Evolutionary conservation across 371 early-diverging fungal genomes (phyloP).

Genomic region (Funneliformis caledonium): DNA sequence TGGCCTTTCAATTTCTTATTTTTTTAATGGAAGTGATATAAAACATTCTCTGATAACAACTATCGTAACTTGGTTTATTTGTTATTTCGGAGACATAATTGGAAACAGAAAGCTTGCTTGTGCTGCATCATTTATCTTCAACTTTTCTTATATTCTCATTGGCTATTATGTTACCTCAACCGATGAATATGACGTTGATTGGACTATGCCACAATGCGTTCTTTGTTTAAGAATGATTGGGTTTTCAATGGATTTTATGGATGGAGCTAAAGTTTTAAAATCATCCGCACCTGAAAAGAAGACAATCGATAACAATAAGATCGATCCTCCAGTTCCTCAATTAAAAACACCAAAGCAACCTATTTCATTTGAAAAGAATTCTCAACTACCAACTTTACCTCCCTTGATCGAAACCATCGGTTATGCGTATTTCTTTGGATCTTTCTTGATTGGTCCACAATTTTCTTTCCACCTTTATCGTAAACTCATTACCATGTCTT

Average conservation of each 20-base stretch:
- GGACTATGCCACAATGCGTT: slow-evolving; percentile 78
- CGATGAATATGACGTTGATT: slow-evolving; percentile 69
- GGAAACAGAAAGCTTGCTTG: slow-evolving; percentile 47
- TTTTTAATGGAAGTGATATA: slow-evolving; percentile 63
- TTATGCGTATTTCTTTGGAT: slow-evolving; percentile 66
- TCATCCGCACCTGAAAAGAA: neutral
- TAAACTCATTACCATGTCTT: slow-evolving; percentile 55
- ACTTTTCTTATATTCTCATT: slow-evolving; percentile 60
- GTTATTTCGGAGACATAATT: slow-evolving; percentile 43
- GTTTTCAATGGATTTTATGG: slow-evolving; percentile 68
- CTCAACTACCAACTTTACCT: slow-evolving; percentile 53
- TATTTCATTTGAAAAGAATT: slow-evolving; percentile 47
- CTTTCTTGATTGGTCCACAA: slow-evolving; percentile 77
- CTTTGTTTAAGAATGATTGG: slow-evolving; percentile 76
- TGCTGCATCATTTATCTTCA: slow-evolving; percentile 60
- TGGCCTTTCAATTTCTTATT: slow-evolving; percentile 61
- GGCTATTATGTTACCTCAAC: slow-evolving; percentile 62
- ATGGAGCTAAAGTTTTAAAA: slow-evolving; percentile 48
- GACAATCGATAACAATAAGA: neutral
- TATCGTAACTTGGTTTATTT: slow-evolving; percentile 57
- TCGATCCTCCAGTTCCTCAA: neutral
- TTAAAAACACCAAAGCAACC: slow-evolving; percentile 37
- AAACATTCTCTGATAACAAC: slow-evolving; percentile 66
- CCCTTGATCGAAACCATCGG: slow-evolving; percentile 56
- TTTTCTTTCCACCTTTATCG: slow-evolving; percentile 71